Conservation (phyloP, 2,329 filamentous ascomycete genomes). For the Neofusicoccum kwambonambiense region DNA sequence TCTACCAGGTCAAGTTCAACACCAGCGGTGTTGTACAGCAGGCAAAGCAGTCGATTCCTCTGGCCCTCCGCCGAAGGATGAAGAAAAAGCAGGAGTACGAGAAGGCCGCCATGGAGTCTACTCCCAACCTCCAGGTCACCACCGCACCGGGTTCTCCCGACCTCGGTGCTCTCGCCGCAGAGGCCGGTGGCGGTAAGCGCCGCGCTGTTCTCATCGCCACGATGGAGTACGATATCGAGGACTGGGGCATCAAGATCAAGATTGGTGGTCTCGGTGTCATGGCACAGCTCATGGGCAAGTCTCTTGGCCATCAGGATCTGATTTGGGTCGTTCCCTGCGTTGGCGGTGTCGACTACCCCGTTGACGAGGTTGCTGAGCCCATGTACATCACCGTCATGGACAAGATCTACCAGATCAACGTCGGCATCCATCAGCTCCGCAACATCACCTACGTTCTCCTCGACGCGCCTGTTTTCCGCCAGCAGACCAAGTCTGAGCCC, state of each 20-base stretch:
- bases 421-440: conserved; percentile 62
- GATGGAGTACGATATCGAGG: conserved; percentile 71
- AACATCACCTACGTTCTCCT: conserved; percentile 70
- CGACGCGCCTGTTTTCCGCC: conserved; percentile 65
- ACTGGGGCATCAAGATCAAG: conserved; percentile 70
- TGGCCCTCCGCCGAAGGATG: conserved; percentile 34
- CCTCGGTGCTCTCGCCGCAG: not conserved
- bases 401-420: conserved; percentile 59
- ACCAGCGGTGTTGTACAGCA: conserved; percentile 48
- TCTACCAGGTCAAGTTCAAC: conserved; percentile 58
- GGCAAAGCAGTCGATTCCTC: conserved; percentile 23
- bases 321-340: conserved; percentile 57
- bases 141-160: not conserved
- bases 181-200: not conserved
- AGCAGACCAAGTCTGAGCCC: conserved; percentile 61
- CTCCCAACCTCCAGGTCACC: conserved; percentile 15
- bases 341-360: conserved; percentile 61
- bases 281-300: conserved; percentile 68
- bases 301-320: conserved; percentile 62
- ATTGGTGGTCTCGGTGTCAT: conserved; percentile 70
- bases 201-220: conserved; percentile 53
- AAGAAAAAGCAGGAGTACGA: conserved; percentile 30
- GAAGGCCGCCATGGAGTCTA: conserved; percentile 16
- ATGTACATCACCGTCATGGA: conserved; percentile 64
- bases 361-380: conserved; percentile 57